Evolutionary conservation across 768 basidiomycete genomes (phyloP), one percentile per base, ranked within the genome.

Genomic region (Amanita molliuscula): DNA sequence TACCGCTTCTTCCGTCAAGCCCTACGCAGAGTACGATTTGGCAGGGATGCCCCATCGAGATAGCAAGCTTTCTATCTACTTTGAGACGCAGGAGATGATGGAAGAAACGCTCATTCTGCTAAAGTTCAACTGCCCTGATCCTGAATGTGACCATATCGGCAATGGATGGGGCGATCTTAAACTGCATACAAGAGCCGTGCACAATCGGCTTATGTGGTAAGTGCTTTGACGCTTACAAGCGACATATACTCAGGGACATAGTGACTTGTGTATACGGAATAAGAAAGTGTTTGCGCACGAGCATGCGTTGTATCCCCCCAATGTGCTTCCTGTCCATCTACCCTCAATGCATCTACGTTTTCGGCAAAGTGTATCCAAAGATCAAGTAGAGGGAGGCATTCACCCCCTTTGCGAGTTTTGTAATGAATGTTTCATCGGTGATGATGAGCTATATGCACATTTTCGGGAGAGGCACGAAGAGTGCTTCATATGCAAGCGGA

Each of bases 231-330:
- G 11, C 40, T 47, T 29, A 8, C 15, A 13, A 21, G 8, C 28
- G 33, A 34, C 20, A n/a, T 48, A 35, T 16, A 9, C 18, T 52
- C 26, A 20, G 13, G 49, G 16, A 13, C 34, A 28, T 51, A 93
- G 90, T 58, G 89, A 91, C 56, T 62, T 99, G 1, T 99, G 96
- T 62, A 81, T 92, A 50, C 75, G 82, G 45, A 76, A 75, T 63
- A 94, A 97, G 69, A 96, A 96, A 58, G 86, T 98, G 34, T 99
- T 99, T 63, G 74, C 89, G 1, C 94, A 99, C 65, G 95, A 99
- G 64, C 95, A 97, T 60, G 78, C 82, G 1, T 63, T 96, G 23
- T 99, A 95, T 61, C 72, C 81, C 1, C 75, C 62, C 53, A 82
- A 59, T 68, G 48, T 71, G 5, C 63, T 95, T 3, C 71, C 77